Percentiles rank a stretch among this genome's conserved stretches.
Conservation (phyloP, 2,329 filamentous ascomycete genomes). For the Geosmithia flava region DNA sequence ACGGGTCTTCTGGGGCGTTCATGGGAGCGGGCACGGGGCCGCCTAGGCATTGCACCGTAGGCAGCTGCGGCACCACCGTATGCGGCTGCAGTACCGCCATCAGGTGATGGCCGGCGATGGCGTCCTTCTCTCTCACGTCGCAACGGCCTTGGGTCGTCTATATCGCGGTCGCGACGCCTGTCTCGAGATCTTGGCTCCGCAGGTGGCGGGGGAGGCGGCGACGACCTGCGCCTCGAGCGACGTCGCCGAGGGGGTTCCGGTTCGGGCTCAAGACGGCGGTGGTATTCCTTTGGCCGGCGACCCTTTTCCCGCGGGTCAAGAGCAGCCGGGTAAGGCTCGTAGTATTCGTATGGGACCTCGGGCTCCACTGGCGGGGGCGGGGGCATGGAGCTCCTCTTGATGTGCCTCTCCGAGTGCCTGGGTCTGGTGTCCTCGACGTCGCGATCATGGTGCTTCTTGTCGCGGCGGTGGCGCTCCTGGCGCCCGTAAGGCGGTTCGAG, state of each 20-base stretch:
- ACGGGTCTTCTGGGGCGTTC: conserved; percentile 10
- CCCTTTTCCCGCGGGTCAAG: not conserved
- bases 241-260: not conserved
- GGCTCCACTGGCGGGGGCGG: not conserved
- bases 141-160: not conserved
- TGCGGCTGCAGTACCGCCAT: not conserved
- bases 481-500: not conserved
- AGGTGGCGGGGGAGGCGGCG: not conserved
- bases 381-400: conserved; percentile 1
- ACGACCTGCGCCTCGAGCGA: not conserved
- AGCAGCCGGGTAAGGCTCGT: not conserved
- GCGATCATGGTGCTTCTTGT: not conserved
- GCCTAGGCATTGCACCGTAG: not conserved
- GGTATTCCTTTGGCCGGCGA: not conserved
- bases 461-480: not conserved
- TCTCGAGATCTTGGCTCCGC: not conserved
- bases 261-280: not conserved
- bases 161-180: not conserved
- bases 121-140: not conserved
- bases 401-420: not conserved
- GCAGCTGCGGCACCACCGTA: not conserved
- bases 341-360: not conserved
- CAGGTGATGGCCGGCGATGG: not conserved
- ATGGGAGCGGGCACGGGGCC: conserved; percentile 5
- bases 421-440: not conserved